Percentiles rank a stretch among this genome's conserved stretches.
Conservation (phyloP, 306 rosid species). For the Datisca glomerata region DNA sequence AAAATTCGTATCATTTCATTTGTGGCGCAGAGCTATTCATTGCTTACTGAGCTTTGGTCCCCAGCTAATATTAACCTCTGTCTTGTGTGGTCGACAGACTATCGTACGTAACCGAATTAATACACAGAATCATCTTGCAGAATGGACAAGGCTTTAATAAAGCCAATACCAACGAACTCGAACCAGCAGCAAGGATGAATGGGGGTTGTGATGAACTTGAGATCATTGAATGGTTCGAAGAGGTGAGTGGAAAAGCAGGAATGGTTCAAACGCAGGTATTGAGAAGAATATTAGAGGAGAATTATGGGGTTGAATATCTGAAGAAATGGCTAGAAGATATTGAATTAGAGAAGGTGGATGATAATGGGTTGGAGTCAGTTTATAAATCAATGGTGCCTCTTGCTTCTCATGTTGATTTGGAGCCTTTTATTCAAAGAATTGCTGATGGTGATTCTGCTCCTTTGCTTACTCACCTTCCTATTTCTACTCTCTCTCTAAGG, state of each 20-base stretch:
- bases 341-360: slow-evolving; percentile 42
- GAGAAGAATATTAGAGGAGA: slow-evolving; percentile 52
- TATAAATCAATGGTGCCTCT: slow-evolving; percentile 74
- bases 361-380: slow-evolving; percentile 55
- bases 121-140: neutral
- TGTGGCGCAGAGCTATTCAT: too few species aligned
- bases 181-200: neutral
- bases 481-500: slow-evolving; percentile 79
- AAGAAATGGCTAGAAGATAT: slow-evolving; percentile 48
- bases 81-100: slow-evolving; percentile 35
- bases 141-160: too few species aligned
- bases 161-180: too few species aligned
- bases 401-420: slow-evolving; percentile 65
- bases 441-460: slow-evolving; percentile 65
- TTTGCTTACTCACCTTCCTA: slow-evolving; percentile 63
- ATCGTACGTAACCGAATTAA: slow-evolving; percentile 14
- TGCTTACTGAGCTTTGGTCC: too few species aligned
- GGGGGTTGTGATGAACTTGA: slow-evolving; percentile 14
- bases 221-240: slow-evolving; percentile 61
- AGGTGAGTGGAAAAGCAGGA: slow-evolving; percentile 35
- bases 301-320: slow-evolving; percentile 58
- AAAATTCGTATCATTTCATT: too few species aligned
- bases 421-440: slow-evolving; percentile 66
- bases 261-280: slow-evolving; percentile 52
- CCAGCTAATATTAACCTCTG: too few species aligned